A percentile compares a stretch with the other conserved stretches of the same genome.
Conservation (phyloP, 73 alveolate genomes). For the Symbiodinium pilosum region DNA sequence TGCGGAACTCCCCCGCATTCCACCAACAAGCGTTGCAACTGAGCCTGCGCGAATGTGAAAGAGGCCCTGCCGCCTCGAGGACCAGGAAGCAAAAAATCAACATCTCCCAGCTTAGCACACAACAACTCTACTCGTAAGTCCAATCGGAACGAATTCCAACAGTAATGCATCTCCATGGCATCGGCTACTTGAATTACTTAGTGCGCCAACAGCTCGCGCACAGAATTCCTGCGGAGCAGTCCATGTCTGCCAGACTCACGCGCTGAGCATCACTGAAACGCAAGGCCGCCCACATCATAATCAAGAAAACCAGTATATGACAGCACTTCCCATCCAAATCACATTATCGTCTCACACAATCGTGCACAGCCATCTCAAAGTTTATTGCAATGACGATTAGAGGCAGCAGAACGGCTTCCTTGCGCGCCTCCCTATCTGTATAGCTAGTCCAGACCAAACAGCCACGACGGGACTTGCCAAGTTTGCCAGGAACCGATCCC, state of each 20-base stretch:
- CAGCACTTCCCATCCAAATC: not conserved
- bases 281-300: slow-evolving; percentile 20
- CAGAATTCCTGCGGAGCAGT: not conserved
- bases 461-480: not conserved
- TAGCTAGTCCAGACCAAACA: not conserved
- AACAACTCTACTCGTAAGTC: not conserved
- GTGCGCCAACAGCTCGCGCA: not conserved
- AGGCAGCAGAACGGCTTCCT: not conserved
- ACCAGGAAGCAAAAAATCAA: not conserved
- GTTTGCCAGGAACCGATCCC: not conserved
- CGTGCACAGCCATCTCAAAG: not conserved
- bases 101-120: not conserved
- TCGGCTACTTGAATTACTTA: not conserved
- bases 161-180: not conserved
- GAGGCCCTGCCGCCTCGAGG: slow-evolving; percentile 26
- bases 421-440: not conserved
- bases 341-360: not conserved
- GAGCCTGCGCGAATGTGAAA: not conserved
- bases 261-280: slow-evolving; percentile 24
- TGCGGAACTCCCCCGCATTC: not conserved
- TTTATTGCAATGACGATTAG: not conserved
- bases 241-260: not conserved
- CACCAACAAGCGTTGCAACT: not conserved
- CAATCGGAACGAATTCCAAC: not conserved
- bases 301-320: not conserved